Percentiles rank a stretch among this genome's conserved stretches.
phyloP scores from a whole-genome alignment of 2,329 filamentous ascomycete genomes.

The Cladosporium halotolerans region DNA sequence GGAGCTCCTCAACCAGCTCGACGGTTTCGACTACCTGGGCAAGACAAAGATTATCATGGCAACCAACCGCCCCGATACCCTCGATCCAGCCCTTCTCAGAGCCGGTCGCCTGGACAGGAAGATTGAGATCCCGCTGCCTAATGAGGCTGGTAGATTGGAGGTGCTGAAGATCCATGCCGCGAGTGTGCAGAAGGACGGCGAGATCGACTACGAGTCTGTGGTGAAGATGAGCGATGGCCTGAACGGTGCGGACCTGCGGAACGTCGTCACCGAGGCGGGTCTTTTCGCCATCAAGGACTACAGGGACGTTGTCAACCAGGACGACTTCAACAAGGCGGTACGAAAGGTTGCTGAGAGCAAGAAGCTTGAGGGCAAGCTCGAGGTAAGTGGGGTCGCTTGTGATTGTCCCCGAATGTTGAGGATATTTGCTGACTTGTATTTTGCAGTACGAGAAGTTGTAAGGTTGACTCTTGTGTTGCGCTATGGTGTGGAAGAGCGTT shows the following conservation, averaged over 20 bases:
- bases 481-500: not conserved
- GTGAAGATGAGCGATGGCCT: conserved; percentile 99
- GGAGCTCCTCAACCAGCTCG: conserved; percentile 96
- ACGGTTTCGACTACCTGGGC: conserved; percentile 97
- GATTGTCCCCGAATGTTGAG: not conserved
- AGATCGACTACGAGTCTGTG: conserved; percentile 97
- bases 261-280: conserved; percentile 95
- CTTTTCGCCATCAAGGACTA: conserved; percentile 98
- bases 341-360: conserved; percentile 95
- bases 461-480: not conserved
- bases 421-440: not conserved
- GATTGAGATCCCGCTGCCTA: conserved; percentile 94
- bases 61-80: conserved; percentile 92
- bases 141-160: conserved; percentile 92
- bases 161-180: conserved; percentile 96
- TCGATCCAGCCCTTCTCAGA: conserved; percentile 86
- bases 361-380: conserved; percentile 86
- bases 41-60: conserved; percentile 99
- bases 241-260: conserved; percentile 94
- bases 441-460: conserved; percentile 7
- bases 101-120: conserved; percentile 93
- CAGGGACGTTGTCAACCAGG: conserved; percentile 90
- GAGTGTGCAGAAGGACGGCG: conserved; percentile 80
- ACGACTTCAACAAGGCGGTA: conserved; percentile 99
- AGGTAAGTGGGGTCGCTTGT: not conserved